These are phyloP conservation scores for Stephanocyclus meneghinianus DNA, from an alignment of 352 stramenopile species.

Conservation along the genomic window DNA sequence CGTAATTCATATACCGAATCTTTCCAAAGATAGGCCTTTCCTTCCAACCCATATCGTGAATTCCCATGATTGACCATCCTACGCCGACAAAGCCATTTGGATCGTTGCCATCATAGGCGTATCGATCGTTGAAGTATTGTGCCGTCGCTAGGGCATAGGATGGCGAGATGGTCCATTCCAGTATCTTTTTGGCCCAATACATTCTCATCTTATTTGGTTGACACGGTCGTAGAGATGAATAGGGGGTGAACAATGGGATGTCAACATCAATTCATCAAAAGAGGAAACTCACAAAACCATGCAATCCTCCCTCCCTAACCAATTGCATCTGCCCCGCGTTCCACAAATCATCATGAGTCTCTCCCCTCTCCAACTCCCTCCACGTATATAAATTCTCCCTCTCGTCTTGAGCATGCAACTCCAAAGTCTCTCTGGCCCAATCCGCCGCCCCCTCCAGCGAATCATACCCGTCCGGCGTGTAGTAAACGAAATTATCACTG, in stretches of 20 bases:
- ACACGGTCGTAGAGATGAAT: background rate
- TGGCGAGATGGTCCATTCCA: constrained; percentile 94
- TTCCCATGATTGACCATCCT: constrained; percentile 89
- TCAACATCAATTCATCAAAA: background rate
- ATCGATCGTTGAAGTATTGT: constrained; percentile 98
- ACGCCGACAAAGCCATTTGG: constrained; percentile 89
- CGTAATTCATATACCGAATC: constrained; percentile 99
- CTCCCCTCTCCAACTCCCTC: constrained; percentile 88
- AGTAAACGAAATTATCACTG: constrained; percentile 96
- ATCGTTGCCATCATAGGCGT: constrained; percentile 94
- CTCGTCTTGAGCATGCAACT: constrained; percentile 83
- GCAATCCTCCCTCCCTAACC: constrained; percentile 91
- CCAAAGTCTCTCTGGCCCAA: constrained; percentile 91
- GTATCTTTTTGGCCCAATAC: constrained; percentile 98
- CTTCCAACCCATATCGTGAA: constrained; percentile 95
- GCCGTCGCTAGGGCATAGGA: constrained; percentile 89
- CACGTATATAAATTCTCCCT: constrained; percentile 90
- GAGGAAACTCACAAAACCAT: constrained; percentile 78
- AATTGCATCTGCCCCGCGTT: constrained; percentile 97
- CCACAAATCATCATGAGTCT: constrained; percentile 96
- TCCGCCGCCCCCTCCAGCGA: constrained; percentile 86
- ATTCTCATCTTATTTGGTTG: constrained; percentile 82
- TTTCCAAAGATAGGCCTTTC: constrained; percentile 97
- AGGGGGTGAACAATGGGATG: constrained; percentile 16
- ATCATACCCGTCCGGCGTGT: constrained; percentile 93